Evolutionary conservation across 2,329 filamentous ascomycete genomes (phyloP).

Genomic region (Arthrobotrys iridis): DNA sequence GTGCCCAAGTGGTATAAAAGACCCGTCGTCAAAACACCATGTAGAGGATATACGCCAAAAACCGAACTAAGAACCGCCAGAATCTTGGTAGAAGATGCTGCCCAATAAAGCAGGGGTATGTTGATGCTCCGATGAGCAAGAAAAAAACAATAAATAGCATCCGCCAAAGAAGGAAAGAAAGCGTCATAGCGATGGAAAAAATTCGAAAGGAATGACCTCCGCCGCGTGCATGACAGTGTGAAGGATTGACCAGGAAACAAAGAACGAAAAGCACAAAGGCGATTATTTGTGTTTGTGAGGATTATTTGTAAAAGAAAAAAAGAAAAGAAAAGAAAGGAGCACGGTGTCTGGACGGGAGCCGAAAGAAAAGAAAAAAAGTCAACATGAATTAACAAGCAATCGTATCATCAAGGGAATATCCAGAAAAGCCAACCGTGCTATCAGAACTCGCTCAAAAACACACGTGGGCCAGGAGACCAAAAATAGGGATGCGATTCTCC

Average conservation of each 20-base stretch:
- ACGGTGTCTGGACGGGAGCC: slow-evolving; percentile 6
- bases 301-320: slow-evolving; percentile 14
- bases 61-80: slow-evolving; percentile 20
- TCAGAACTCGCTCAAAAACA: slow-evolving; percentile 23
- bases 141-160: slow-evolving; percentile 15
- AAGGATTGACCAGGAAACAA: slow-evolving; percentile 21
- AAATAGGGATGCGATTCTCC: background rate
- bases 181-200: background rate
- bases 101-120: slow-evolving; percentile 44
- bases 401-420: slow-evolving; percentile 23
- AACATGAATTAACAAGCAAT: background rate
- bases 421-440: slow-evolving; percentile 1
- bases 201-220: background rate
- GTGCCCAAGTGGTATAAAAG: slow-evolving; percentile 47
- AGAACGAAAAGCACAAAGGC: background rate
- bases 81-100: slow-evolving; percentile 15
- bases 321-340: slow-evolving; percentile 30
- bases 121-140: slow-evolving; percentile 11
- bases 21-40: slow-evolving; percentile 54
- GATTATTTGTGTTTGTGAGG: slow-evolving; percentile 22
- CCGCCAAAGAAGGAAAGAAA: slow-evolving; percentile 20
- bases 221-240: background rate
- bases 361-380: background rate
- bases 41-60: slow-evolving; percentile 29
- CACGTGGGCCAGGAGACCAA: background rate